These are phyloP conservation scores for Blastobotrys indianensis DNA, from an alignment of 1,139 yeast genomes.

Conservation along the genomic window DNA sequence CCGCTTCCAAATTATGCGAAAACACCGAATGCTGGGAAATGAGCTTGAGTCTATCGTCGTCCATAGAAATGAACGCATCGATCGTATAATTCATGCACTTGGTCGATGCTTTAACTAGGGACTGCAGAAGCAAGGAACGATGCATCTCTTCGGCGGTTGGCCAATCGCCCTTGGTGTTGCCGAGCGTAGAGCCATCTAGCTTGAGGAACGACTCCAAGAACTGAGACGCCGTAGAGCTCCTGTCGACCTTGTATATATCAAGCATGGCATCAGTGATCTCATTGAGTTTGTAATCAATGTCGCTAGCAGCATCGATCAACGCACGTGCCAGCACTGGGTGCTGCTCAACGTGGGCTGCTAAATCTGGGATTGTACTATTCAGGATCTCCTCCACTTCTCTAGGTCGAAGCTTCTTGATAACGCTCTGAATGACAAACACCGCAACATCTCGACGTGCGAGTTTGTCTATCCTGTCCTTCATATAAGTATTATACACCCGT, in stretches of 20 bases:
- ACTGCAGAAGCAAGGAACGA: slow-evolving; percentile 66
- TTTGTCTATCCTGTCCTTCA: slow-evolving; percentile 65
- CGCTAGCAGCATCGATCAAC: slow-evolving; percentile 61
- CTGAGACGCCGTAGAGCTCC: slow-evolving; percentile 27
- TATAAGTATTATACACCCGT: slow-evolving; percentile 63
- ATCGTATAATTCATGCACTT: slow-evolving; percentile 53
- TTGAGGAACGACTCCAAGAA: slow-evolving; percentile 64
- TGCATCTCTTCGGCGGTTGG: slow-evolving; percentile 88
- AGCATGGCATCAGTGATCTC: slow-evolving; percentile 58
- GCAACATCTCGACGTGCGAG: slow-evolving; percentile 79
- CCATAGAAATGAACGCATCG: slow-evolving; percentile 55
- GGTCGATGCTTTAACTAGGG: slow-evolving; percentile 52
- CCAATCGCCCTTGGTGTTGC: slow-evolving; percentile 82
- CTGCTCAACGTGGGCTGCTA: slow-evolving; percentile 58
- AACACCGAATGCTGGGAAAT: slow-evolving; percentile 86
- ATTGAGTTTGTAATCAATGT: slow-evolving; percentile 53
- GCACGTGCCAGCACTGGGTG: slow-evolving; percentile 59
- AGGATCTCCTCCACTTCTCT: slow-evolving; percentile 58
- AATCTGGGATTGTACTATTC: slow-evolving; percentile 63
- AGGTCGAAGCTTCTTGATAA: slow-evolving; percentile 52
- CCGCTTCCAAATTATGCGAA: slow-evolving; percentile 61
- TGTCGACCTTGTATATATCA: slow-evolving; percentile 44
- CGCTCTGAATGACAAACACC: slow-evolving; percentile 69
- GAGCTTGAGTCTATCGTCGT: slow-evolving; percentile 52
- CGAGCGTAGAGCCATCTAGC: slow-evolving; percentile 64